Base-by-base conservation (phyloP, 2,329 filamentous ascomycete genomes). In the Xylariales sp. region DNA sequence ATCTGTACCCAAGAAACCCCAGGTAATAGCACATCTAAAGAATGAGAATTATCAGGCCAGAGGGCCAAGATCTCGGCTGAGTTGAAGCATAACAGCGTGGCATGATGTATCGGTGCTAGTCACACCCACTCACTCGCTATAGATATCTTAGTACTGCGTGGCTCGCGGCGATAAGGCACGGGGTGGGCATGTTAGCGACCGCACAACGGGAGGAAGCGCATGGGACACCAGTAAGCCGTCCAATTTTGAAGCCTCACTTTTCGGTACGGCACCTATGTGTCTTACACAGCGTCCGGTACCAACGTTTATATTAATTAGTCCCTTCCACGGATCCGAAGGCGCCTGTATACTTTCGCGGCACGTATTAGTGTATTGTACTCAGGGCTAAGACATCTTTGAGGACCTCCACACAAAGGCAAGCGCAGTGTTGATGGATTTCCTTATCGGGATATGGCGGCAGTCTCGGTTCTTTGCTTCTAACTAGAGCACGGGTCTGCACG, bases 381-480 rank as follows among this genome's bases (percentile, higher is more conserved):
- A 32, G n/a, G 39, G 10, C 3, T 46, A 34, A 54, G 41, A 46
- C 50, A 55, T 34, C 32, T 61, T 10, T 12, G 23, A 41, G 36
- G 16, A 55, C 30, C 53, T 55, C 53, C 18, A 43, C 52, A 41
- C 53, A 28, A 12, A 41, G 39, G 39, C 14, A 30, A 18, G 46
- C 4, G 16, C 14, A 36, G 30, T 43, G 45, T 59, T 50, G 49
- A 62, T 58, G 23, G 43, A 49, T 57, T 50, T 36, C 63, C 49
- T 57, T 46, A 58, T 69, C 41, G 60, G 55, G 64, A 61, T 64
- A 58, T 39, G 52, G 64, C 67, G 56, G 60, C 61, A 64, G 56
- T 57, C 60, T 67, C 52, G 60, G 64, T 55, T 69, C 49, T 50
- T 39, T 59, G 6, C 49, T 64, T 54, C 39, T 64, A 39, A 18